A percentile compares a stretch with the other conserved stretches of the same genome.
Conservation (phyloP, 2,329 filamentous ascomycete species). For the Dactylonectria estremocensis region DNA sequence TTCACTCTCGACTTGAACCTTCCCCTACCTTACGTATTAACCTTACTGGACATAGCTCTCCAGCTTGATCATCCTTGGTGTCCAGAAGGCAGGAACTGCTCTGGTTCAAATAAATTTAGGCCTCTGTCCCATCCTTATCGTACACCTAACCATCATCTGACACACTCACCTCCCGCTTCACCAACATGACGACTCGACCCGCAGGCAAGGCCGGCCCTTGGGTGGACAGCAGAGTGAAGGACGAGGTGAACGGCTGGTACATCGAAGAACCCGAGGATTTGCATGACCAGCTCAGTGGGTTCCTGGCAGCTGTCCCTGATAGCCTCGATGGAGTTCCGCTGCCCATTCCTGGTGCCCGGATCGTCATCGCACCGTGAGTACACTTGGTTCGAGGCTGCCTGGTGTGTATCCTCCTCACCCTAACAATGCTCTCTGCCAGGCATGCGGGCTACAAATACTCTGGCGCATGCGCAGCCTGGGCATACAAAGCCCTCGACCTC, state of each 20-base stretch:
- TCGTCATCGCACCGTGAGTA: constrained; percentile 93
- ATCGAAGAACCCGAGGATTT: constrained; percentile 72
- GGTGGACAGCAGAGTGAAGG: too few species aligned
- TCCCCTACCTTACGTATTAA: neutral
- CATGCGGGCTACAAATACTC: constrained; percentile 97
- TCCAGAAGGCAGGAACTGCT: neutral
- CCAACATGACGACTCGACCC: constrained; percentile 53
- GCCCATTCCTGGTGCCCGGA: constrained; percentile 81
- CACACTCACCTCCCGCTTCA: neutral
- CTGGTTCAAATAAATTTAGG: neutral
- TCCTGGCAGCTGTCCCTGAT: constrained; percentile 79
- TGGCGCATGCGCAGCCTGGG: constrained; percentile 92
- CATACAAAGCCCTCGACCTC: constrained; percentile 91
- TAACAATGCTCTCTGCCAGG: constrained; percentile 61
- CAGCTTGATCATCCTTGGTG: neutral
- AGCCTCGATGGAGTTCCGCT: constrained; percentile 71
- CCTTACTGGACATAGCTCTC: neutral
- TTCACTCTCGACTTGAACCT: neutral
- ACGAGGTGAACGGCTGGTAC: constrained; percentile 71
- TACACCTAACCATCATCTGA: neutral
- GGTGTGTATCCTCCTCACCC: neutral
- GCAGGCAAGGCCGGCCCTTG: constrained; percentile 86
- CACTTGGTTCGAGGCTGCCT: rapidly evolving
- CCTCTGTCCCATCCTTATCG: neutral
- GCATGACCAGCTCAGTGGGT: constrained; percentile 78